Evolutionary conservation across 2,329 filamentous ascomycete genomes (phyloP), one percentile per base, ranked within the genome.

Genomic region (Scorias spongiosa): DNA sequence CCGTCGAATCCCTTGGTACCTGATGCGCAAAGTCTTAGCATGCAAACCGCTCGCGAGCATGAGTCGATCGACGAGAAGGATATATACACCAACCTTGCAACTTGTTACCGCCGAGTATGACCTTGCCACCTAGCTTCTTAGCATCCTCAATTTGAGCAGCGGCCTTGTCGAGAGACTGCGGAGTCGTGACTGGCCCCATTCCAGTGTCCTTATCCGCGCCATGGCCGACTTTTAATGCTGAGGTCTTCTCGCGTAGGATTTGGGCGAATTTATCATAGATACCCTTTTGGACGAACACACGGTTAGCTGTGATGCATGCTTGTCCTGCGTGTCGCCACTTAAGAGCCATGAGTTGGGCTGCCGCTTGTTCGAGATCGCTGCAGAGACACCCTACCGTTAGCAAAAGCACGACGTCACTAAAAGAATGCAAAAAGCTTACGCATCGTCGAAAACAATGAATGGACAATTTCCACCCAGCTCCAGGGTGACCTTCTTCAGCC

Each of bases 391-490:
- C 15, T 36, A 9, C 32, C 9, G 15, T 36, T 9, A 36, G 12
- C 32, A 12, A 36, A 36, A 36, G 4, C 32, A 36, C 15, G 5
- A 4, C 11, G 32, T 5, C 5, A 12, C 32, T 36, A 15, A 12
- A 15, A 15, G 9, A 12, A 36, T 4, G 15, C 12, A 9, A 15
- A 36, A 4, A 12, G 9, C 32, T 36, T 36, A 36, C 32, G 76
- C 76, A 57, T 81, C 76, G 47, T 79, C 73, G 48, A 80, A 80
- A 26, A 81, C 69, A 15, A 80, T 56, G 53, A 79, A 77, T 0
- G 76, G 76, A 46, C 76, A 80, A 56, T 80, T 80, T 14, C 76
- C 76, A 43, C 76, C 76, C 10, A 80, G 64, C 53, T 80, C 76
- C 7, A 81, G 65, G 0, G 77, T 80, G 15, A 76, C 66, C 51